Conservation (phyloP, 768 basidiomycete genomes). For the Pisolithus marmoratus region DNA sequence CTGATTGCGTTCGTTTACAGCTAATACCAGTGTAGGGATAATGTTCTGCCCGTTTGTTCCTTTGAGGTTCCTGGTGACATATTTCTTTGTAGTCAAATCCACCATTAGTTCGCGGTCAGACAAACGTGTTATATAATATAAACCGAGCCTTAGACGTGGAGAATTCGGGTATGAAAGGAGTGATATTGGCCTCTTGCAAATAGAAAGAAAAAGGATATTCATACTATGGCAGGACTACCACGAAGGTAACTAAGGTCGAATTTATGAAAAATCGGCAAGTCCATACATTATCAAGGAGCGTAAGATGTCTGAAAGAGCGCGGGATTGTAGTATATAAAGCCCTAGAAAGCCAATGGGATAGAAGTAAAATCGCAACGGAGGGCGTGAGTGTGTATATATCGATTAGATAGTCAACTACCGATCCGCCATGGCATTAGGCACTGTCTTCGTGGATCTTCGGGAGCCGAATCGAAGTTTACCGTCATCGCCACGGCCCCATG, state of each 20-base stretch:
- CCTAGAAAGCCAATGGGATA: conserved; percentile 1
- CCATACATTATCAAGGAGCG: conserved; percentile 29
- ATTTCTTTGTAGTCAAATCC: no score
- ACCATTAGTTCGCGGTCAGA: no score
- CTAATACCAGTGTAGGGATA: no score
- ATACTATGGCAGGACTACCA: conserved; percentile 10
- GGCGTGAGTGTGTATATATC: background rate
- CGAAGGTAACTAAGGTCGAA: conserved; percentile 12
- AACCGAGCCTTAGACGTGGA: no score
- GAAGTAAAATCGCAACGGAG: conserved; percentile 2
- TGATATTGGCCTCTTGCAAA: no score
- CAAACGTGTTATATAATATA: no score
- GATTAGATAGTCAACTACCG: conserved; percentile 14
- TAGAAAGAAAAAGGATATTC: background rate
- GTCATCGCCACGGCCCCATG: conserved; percentile 57
- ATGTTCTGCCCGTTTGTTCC: no score
- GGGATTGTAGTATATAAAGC: conserved; percentile 4
- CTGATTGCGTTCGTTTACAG: no score
- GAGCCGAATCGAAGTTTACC: conserved; percentile 74
- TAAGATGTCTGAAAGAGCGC: conserved; percentile 21
- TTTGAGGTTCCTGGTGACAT: no score
- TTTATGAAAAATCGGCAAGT: conserved; percentile 9
- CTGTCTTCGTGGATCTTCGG: conserved; percentile 46
- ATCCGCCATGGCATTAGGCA: conserved; percentile 20
- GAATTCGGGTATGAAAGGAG: no score